Percentiles rank a stretch among this genome's conserved stretches.
phyloP scores from a whole-genome alignment of 116 monocot genomes.

The Papilionanthe hybrid region DNA sequence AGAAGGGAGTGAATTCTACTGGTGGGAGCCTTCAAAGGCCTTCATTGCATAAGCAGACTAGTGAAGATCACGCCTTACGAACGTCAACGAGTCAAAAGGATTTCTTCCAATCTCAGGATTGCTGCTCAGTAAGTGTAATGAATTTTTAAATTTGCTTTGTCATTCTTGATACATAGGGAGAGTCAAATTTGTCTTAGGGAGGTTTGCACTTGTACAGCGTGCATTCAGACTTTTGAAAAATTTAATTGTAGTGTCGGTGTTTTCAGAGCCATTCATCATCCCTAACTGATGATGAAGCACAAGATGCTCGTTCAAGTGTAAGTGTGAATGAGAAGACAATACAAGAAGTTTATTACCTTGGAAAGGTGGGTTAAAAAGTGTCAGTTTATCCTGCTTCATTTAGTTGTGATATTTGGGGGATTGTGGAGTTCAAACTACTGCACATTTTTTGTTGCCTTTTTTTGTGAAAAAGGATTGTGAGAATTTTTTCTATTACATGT shows the following conservation, averaged over 20 bases:
- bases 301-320: constrained; percentile 23
- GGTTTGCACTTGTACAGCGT: background rate
- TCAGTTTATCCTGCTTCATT: background rate
- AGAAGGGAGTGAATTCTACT: constrained; percentile 1
- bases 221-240: constrained; percentile 4
- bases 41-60: constrained; percentile 25
- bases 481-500: background rate
- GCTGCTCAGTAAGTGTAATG: constrained; percentile 44
- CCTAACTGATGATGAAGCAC: constrained; percentile 79
- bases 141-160: background rate
- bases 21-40: constrained; percentile 22
- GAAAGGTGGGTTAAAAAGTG: constrained; percentile 39
- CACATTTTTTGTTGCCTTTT: background rate
- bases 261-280: constrained; percentile 72
- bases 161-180: background rate
- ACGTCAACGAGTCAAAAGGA: constrained; percentile 58
- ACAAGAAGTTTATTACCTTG: constrained; percentile 36
- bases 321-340: constrained; percentile 51
- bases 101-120: constrained; percentile 44
- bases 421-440: background rate
- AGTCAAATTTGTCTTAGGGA: background rate
- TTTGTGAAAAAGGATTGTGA: background rate
- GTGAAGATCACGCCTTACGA: constrained; percentile 21
- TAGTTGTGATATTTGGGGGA: background rate
- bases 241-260: background rate